phyloP scores from a whole-genome alignment of 805 yeast species.

The Wickerhamomyces ciferrii region DNA sequence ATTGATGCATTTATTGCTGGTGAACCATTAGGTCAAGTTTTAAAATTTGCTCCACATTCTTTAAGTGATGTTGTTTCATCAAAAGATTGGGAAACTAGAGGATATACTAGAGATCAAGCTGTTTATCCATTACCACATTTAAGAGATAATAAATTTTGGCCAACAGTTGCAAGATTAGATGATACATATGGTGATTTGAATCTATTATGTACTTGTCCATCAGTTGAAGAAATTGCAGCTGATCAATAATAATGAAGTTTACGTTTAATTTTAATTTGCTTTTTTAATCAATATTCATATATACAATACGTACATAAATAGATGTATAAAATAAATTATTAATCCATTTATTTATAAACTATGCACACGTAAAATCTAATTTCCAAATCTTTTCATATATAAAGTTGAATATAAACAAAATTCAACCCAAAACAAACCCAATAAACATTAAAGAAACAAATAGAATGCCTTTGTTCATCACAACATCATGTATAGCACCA shows the following conservation, averaged over 20 bases:
- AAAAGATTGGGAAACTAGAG: conserved; percentile 74
- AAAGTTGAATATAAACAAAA: too few species aligned
- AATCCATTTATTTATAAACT: too few species aligned
- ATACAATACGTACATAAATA: too few species aligned
- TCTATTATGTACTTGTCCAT: conserved; percentile 89
- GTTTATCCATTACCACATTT: conserved; percentile 85
- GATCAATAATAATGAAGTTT: conserved; percentile 6
- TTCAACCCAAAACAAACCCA: neutral
- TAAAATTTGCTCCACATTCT: conserved; percentile 92
- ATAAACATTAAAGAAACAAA: neutral
- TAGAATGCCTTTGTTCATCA: neutral
- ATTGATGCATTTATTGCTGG: conserved; percentile 68
- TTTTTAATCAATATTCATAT: too few species aligned
- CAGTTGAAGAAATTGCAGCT: conserved; percentile 66
- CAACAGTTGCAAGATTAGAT: conserved; percentile 86
- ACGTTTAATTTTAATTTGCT: neutral
- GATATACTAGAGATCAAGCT: conserved; percentile 89
- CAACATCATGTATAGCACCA: neutral
- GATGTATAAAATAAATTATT: too few species aligned
- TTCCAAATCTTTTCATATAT: too few species aligned
- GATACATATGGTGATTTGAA: conserved; percentile 94
- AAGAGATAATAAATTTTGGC: conserved; percentile 84
- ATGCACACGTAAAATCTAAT: too few species aligned
- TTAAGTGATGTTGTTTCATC: conserved; percentile 68
- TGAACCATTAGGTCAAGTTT: conserved; percentile 58